Percentiles rank a stretch among this genome's conserved stretches.
phyloP scores from a whole-genome alignment of 805 yeast species.

The Teunomyces aglyptinius region DNA sequence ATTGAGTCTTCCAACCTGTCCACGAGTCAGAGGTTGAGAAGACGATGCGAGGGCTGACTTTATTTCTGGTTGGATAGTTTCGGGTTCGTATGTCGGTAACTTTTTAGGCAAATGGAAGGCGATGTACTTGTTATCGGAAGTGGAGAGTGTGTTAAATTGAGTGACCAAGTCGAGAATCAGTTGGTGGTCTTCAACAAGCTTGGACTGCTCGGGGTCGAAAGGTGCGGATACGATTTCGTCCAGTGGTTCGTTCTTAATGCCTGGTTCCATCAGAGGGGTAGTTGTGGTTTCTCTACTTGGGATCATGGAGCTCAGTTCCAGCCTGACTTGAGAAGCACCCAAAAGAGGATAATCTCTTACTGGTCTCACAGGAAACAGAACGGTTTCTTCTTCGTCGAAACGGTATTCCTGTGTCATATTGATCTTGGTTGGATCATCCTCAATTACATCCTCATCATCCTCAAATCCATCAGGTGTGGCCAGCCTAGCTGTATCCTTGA shows the following conservation, averaged over 20 bases:
- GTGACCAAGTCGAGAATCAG: constrained; percentile 27
- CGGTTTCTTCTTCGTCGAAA: constrained; percentile 51
- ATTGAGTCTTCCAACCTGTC: constrained; percentile 70
- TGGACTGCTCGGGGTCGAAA: constrained; percentile 23
- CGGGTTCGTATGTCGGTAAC: constrained; percentile 36
- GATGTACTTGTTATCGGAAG: constrained; percentile 22
- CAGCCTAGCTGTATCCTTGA: constrained; percentile 23
- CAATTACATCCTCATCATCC: constrained; percentile 43
- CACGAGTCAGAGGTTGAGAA: constrained; percentile 26
- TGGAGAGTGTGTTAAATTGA: constrained; percentile 19
- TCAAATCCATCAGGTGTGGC: constrained; percentile 15
- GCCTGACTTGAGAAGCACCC: background rate
- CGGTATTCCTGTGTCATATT: constrained; percentile 63
- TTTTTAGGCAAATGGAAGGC: constrained; percentile 51
- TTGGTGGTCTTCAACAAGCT: constrained; percentile 30
- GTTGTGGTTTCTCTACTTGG: constrained; percentile 16
- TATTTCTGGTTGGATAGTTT: constrained; percentile 2
- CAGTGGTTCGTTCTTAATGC: constrained; percentile 28
- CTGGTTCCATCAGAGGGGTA: background rate
- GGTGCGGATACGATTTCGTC: constrained; percentile 17
- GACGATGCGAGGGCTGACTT: constrained; percentile 2
- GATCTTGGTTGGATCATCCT: constrained; percentile 45
- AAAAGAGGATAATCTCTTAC: constrained; percentile 39
- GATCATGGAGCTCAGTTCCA: constrained; percentile 8
- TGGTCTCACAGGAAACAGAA: constrained; percentile 71